Evolutionary conservation across 2,329 filamentous ascomycete species (phyloP).

Genomic region (Epicoccum sorghinum): DNA sequence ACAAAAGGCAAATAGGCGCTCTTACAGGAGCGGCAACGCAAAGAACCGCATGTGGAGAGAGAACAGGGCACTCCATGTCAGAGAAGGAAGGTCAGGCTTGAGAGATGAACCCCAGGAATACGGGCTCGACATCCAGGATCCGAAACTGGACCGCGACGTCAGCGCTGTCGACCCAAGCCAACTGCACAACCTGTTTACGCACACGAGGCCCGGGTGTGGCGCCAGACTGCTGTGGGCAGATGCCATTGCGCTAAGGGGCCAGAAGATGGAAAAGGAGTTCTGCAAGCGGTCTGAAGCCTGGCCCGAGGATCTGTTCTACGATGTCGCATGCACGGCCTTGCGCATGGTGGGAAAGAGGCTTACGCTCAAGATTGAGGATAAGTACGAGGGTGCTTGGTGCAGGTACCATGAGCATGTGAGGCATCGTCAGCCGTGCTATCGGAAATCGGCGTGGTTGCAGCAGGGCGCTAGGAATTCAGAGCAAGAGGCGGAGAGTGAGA

Average conservation of each 20-base stretch:
- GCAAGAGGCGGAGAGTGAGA: not conserved
- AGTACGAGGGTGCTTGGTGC: constrained; percentile 36
- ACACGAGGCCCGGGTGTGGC: constrained; percentile 26
- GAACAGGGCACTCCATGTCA: constrained; percentile 16
- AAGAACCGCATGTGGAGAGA: constrained; percentile 23
- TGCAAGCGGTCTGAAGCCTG: not conserved
- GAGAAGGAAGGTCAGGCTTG: constrained; percentile 4
- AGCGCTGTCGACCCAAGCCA: constrained; percentile 18
- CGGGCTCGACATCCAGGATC: constrained; percentile 19
- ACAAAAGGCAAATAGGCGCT: constrained; percentile 21
- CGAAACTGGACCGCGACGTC: constrained; percentile 15
- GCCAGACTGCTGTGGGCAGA: constrained; percentile 43
- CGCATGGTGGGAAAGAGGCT: constrained; percentile 29
- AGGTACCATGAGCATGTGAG: constrained; percentile 41
- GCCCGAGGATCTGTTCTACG: constrained; percentile 22
- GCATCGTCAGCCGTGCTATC: constrained; percentile 32
- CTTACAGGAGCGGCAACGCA: not conserved
- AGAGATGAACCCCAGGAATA: constrained; percentile 15
- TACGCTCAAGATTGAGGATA: constrained; percentile 43
- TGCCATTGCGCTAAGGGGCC: constrained; percentile 34
- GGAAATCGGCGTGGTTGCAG: constrained; percentile 1
- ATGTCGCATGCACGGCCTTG: constrained; percentile 36
- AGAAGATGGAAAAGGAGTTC: constrained; percentile 13
- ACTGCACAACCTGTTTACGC: constrained; percentile 29
- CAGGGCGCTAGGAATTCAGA: not conserved